Conservation (phyloP, 2,329 filamentous ascomycete species). For the Byssochlamys sp. region DNA sequence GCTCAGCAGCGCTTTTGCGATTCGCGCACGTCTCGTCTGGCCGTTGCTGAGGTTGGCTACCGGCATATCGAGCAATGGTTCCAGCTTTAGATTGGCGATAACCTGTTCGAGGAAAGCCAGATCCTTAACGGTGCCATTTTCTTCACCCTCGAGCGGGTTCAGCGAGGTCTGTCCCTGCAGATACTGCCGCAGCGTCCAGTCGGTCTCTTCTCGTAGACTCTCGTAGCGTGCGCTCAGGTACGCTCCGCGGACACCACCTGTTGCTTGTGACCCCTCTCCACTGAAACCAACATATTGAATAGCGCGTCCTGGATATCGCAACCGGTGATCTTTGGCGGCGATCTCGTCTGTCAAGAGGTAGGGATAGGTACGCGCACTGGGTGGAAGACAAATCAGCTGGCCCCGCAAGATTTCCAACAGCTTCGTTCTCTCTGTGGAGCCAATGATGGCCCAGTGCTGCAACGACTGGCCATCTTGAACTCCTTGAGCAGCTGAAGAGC, state of each 20-base stretch:
- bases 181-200: constrained; percentile 76
- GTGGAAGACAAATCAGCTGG: constrained; percentile 64
- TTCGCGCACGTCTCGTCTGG: constrained; percentile 75
- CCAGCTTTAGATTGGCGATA: constrained; percentile 59
- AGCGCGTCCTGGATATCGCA: constrained; percentile 55
- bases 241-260: constrained; percentile 49
- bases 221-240: constrained; percentile 89
- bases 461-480: neutral
- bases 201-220: constrained; percentile 71
- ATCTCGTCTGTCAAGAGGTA: constrained; percentile 59
- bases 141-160: constrained; percentile 56
- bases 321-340: constrained; percentile 36
- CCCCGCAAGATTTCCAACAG: constrained; percentile 72
- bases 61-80: constrained; percentile 63
- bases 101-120: constrained; percentile 50
- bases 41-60: constrained; percentile 89
- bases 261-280: constrained; percentile 51
- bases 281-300: constrained; percentile 89
- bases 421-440: constrained; percentile 69
- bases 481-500: constrained; percentile 6
- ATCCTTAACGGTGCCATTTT: constrained; percentile 43
- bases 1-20: constrained; percentile 73
- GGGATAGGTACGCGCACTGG: constrained; percentile 66
- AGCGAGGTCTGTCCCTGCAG: constrained; percentile 72
- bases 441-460: constrained; percentile 65